These are phyloP conservation scores for Euphorbia lathyris DNA, from an alignment of 345 rosid species.

Conservation along the genomic window DNA sequence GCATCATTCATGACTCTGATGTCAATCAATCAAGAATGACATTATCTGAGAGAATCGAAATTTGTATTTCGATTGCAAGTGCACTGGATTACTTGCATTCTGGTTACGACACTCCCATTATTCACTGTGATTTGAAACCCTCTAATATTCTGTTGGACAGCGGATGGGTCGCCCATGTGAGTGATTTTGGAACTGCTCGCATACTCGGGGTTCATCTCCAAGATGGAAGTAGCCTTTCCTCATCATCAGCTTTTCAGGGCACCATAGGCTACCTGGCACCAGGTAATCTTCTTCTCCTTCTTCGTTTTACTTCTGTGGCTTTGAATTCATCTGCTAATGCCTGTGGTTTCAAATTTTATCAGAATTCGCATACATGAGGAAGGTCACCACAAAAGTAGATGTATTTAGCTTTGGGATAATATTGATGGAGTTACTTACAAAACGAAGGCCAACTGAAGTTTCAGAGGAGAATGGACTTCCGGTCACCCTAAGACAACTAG, in stretches of 20 bases:
- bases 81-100: constrained; percentile 76
- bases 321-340: neutral
- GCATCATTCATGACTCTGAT: constrained; percentile 41
- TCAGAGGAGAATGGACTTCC: constrained; percentile 44
- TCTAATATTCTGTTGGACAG: constrained; percentile 70
- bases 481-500: constrained; percentile 47
- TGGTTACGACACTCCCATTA: constrained; percentile 67
- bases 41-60: constrained; percentile 43
- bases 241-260: constrained; percentile 70
- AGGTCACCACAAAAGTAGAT: constrained; percentile 72
- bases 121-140: constrained; percentile 89
- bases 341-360: constrained; percentile 10
- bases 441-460: constrained; percentile 68
- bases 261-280: constrained; percentile 95
- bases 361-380: constrained; percentile 88
- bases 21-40: constrained; percentile 39
- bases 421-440: constrained; percentile 69
- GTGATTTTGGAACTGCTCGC: constrained; percentile 95
- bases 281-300: constrained; percentile 36
- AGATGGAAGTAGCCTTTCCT: constrained; percentile 43
- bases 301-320: neutral
- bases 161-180: constrained; percentile 67
- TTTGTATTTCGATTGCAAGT: constrained; percentile 55
- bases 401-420: constrained; percentile 77
- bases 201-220: constrained; percentile 58